A percentile compares a stretch with the other conserved stretches of the same genome.
Conservation (phyloP, 257 asterid genomes). For the Solanum tarapatanum region DNA sequence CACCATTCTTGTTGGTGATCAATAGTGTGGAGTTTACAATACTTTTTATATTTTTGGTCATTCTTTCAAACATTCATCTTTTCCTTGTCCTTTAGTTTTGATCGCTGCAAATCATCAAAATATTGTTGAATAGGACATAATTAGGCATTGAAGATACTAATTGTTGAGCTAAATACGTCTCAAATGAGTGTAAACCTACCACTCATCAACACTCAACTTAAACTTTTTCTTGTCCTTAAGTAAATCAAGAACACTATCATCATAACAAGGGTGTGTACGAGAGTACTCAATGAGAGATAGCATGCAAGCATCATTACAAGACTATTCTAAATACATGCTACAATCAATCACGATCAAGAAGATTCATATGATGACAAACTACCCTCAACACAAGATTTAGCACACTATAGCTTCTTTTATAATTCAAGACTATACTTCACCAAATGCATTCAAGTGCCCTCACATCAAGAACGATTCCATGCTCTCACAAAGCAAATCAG, state of each 20-base stretch:
- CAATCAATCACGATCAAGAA: neutral
- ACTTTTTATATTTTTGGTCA: too few species aligned
- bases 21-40: neutral
- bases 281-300: too few species aligned
- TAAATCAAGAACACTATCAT: neutral
- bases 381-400: neutral
- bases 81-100: neutral
- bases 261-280: neutral
- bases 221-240: neutral
- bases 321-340: neutral
- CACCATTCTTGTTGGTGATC: too few species aligned
- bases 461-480: too few species aligned
- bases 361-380: neutral
- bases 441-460: neutral
- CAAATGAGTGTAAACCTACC: neutral
- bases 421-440: too few species aligned
- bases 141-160: neutral
- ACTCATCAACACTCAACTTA: neutral
- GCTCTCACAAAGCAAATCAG: too few species aligned
- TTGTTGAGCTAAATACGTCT: neutral
- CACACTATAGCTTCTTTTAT: too few species aligned
- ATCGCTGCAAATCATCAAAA: neutral
- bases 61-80: neutral
- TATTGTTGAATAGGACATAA: neutral
- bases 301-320: neutral